Base-by-base conservation (phyloP, 1,284 basidiomycete species). In the Earliella scabrosa region DNA sequence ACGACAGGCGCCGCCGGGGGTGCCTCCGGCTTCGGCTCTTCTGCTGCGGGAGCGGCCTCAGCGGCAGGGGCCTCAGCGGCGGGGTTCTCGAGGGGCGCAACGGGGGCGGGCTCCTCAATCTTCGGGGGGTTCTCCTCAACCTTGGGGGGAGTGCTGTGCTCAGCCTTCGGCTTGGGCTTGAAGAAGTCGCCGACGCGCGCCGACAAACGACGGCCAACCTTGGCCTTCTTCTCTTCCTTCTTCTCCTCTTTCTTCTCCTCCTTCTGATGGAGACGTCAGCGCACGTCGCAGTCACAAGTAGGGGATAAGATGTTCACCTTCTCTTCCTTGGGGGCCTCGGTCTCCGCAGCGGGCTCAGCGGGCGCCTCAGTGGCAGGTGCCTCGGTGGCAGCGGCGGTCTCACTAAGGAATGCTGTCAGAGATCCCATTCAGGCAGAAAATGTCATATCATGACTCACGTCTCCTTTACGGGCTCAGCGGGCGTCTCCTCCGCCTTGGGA, bases 111-210 rank as follows among this genome's bases (percentile, higher is more conserved):
- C 75, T 90, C 86, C 54, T 88, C 88, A 61, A 91, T 87, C 78
- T 87, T 88, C 53, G 87, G 87, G 27, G 90, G 88, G 66, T 88
- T 81, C 77, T 90, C 89, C 63, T 92, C 91, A 56, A 95, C 91
- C 79, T 93, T 93, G 54, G 93, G 82, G 50, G 90, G 88, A 8
- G 88, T 74, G 41, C 82, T 71, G 46, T 85, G 80, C 71, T 90
- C 90, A 35, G 79, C 69, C 74, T 85, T 89, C 67, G 84, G 80
- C 81, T 86, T 92, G 61, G 84, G 68, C 79, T 88, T 92, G 82
- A 95, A 92, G 74, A 92, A 81, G 55, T 88, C 87, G 51, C 81
- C 81, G 31, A 93, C 85, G 29, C 89, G 89, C 29, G 86, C 80
- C 41, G 91, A 93, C 60, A 93, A 75, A 61, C 91, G 89, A 61